Conservation (phyloP, 2,329 filamentous ascomycete species). For the Dactylellina parvicollis region DNA sequence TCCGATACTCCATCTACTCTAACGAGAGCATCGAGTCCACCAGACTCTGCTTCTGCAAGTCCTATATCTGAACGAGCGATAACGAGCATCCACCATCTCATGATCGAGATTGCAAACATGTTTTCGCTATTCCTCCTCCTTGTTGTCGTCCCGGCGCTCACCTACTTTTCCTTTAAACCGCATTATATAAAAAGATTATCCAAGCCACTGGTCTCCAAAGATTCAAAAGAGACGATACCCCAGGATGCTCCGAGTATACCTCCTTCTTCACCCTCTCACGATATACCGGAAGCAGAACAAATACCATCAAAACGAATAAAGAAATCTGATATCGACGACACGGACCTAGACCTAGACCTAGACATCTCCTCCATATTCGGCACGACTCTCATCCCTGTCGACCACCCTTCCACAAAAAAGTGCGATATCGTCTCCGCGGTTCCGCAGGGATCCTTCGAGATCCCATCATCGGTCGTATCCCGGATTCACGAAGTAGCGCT, state of each 20-base stretch:
- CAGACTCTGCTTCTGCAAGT: too few relatives aligned
- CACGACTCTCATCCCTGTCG: background rate
- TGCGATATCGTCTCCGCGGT: background rate
- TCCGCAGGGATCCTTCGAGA: background rate
- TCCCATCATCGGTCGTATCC: constrained; percentile 15
- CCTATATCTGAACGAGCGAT: too few relatives aligned
- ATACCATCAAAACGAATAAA: background rate
- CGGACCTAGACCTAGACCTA: background rate
- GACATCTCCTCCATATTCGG: background rate
- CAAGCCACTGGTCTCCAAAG: background rate
- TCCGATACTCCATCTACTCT: background rate
- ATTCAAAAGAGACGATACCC: too few relatives aligned
- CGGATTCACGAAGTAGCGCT: constrained; percentile 20
- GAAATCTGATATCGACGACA: background rate
- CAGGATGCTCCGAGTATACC: too few relatives aligned
- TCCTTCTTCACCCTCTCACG: too few relatives aligned
- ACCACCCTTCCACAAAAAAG: constrained; percentile 5
- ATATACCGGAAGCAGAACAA: background rate
- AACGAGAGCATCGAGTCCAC: background rate
- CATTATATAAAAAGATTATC: constrained; percentile 1
- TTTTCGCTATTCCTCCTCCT: too few relatives aligned
- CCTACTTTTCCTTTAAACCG: constrained; percentile 3
- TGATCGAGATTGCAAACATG: too few relatives aligned
- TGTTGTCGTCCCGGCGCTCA: too few relatives aligned
- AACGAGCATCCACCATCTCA: too few relatives aligned